phyloP scores from a whole-genome alignment of 2,329 filamentous ascomycete species.

The Fusarium graminum region DNA sequence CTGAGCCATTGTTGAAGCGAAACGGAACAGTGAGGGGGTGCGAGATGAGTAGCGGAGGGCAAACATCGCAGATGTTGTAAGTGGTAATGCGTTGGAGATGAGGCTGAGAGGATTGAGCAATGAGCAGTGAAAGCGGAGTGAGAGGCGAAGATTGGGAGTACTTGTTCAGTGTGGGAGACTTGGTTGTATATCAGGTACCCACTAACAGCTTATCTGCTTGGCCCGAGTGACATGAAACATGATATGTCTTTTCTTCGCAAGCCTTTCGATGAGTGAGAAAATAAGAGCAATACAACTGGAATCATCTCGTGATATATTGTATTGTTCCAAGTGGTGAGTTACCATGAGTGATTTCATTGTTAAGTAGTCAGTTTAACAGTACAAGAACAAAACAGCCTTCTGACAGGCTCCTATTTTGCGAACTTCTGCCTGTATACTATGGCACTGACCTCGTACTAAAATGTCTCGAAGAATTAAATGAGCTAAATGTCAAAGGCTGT shows the following conservation, averaged over 20 bases:
- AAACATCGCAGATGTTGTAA: conserved; percentile 35
- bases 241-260: not conserved
- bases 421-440: not conserved
- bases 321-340: not conserved
- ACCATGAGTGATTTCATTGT: not conserved
- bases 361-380: not conserved
- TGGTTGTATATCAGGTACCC: conserved; percentile 4
- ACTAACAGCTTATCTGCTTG: conserved; percentile 3
- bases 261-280: not conserved
- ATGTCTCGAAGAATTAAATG: not conserved
- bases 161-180: not conserved
- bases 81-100: conserved; percentile 8
- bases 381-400: not conserved
- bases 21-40: conserved; percentile 24
- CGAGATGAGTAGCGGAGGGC: conserved; percentile 16
- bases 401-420: not conserved
- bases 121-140: conserved; percentile 28
- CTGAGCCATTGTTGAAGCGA: conserved; percentile 47
- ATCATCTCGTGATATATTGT: not conserved
- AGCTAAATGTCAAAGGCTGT: not conserved
- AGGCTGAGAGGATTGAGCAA: conserved; percentile 28
- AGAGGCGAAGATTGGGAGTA: conserved; percentile 29
- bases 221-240: not conserved
- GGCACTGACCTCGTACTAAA: not conserved
- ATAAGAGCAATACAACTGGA: not conserved